These are phyloP conservation scores for Stachybotrys chartarum DNA, from an alignment of 2,329 filamentous ascomycete species.

Conservation along the genomic window DNA sequence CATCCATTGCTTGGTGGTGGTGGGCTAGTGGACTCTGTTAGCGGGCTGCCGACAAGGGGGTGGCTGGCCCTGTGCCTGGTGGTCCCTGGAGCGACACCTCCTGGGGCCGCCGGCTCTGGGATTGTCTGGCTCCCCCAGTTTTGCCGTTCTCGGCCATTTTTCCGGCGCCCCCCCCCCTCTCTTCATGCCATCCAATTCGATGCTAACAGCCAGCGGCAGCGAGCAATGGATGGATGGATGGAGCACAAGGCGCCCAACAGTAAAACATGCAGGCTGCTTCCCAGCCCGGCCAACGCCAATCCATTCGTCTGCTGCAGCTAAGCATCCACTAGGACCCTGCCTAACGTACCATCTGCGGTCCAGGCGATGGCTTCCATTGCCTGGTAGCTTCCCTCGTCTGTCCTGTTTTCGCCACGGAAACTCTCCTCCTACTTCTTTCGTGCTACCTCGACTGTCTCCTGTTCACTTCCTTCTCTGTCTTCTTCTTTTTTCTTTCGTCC, in stretches of 20 bases:
- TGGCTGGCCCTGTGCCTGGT: neutral
- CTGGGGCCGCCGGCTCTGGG: neutral
- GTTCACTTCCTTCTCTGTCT: neutral
- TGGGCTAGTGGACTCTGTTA: too few relatives aligned
- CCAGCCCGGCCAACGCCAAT: neutral
- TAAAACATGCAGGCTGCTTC: neutral
- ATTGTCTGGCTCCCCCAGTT: neutral
- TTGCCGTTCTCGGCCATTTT: neutral
- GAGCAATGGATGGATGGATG: too few relatives aligned
- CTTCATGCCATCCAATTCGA: too few relatives aligned
- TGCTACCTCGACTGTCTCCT: neutral
- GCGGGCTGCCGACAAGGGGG: neutral
- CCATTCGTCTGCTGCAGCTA: neutral
- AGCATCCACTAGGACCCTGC: neutral
- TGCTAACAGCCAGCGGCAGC: too few relatives aligned
- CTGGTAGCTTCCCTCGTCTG: neutral
- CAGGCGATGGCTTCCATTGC: too few relatives aligned
- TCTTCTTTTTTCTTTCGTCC: neutral
- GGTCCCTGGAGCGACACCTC: neutral
- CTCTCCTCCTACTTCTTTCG: neutral
- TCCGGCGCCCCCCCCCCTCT: too few relatives aligned
- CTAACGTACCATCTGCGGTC: neutral
- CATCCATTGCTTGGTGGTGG: neutral
- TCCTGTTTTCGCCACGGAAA: neutral
- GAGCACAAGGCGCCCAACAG: neutral